These are phyloP conservation scores for Bryum argenteum DNA, from an alignment of 225 moss, liverwort and hornwort species.

Conservation along the genomic window DNA sequence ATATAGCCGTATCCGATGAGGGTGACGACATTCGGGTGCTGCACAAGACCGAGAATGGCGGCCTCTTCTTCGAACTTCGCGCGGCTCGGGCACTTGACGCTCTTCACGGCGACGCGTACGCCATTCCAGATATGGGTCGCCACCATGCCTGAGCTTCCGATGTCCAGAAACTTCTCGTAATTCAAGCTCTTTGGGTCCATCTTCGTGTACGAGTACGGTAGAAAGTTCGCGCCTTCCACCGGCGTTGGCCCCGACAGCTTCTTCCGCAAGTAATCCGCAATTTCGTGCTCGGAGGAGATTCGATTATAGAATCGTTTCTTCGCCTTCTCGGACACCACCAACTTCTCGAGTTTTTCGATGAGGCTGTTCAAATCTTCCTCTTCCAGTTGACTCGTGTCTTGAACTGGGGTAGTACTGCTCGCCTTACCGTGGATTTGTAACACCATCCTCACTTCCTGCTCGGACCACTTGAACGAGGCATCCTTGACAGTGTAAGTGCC, in stretches of 20 bases:
- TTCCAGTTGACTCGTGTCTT: slow-evolving; percentile 15
- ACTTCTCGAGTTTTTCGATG: not conserved
- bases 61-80: slow-evolving; percentile 31
- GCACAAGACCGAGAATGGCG: slow-evolving; percentile 30
- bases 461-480: slow-evolving; percentile 32
- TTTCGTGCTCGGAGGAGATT: not conserved
- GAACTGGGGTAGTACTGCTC: too few species aligned
- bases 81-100: not conserved
- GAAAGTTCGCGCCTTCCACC: not conserved
- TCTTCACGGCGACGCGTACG: slow-evolving; percentile 35
- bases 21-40: slow-evolving; percentile 42
- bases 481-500: slow-evolving; percentile 6
- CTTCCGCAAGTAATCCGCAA: slow-evolving; percentile 20
- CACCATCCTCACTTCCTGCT: slow-evolving; percentile 26
- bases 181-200: slow-evolving; percentile 4
- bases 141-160: slow-evolving; percentile 33
- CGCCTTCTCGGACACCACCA: not conserved
- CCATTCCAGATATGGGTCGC: slow-evolving; percentile 24
- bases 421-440: slow-evolving; percentile 11
- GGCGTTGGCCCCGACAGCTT: slow-evolving; percentile 32
- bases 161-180: slow-evolving; percentile 22
- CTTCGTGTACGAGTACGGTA: slow-evolving; percentile 15
- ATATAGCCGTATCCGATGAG: slow-evolving; percentile 30
- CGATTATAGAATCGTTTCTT: not conserved
- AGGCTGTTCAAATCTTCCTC: slow-evolving; percentile 8